Evolutionary conservation across 164 flowering plant species (phyloP).

Genomic region (Liriodendron chinense): DNA sequence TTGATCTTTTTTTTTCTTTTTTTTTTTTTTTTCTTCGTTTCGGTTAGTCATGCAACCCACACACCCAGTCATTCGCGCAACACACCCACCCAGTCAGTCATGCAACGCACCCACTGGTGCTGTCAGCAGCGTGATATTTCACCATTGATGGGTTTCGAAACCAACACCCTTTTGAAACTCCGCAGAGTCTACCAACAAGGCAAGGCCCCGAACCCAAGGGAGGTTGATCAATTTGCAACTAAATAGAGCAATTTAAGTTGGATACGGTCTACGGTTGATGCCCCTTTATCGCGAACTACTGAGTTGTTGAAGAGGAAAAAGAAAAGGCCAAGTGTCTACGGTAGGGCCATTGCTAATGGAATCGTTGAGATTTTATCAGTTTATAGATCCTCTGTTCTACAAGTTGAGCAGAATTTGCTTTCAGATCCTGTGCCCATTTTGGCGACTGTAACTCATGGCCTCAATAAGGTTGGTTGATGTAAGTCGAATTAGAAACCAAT

Average conservation of each 20-base stretch:
- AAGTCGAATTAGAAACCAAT: background rate
- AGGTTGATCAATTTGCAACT: conserved; percentile 70
- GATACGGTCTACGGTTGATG: conserved; percentile 50
- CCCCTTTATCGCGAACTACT: conserved; percentile 32
- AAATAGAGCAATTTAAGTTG: conserved; percentile 85
- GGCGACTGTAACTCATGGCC: conserved; percentile 86
- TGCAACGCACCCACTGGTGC: no score
- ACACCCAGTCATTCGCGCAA: no score
- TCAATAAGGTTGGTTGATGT: conserved; percentile 63
- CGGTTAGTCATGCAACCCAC: no score
- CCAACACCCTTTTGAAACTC: no score
- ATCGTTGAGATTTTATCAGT: conserved; percentile 84
- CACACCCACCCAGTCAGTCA: no score
- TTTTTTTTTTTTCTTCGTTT: no score
- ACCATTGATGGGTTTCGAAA: no score
- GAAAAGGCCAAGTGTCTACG: conserved; percentile 60
- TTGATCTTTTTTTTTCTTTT: no score
- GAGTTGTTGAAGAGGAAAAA: conserved; percentile 35
- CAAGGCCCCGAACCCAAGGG: no score
- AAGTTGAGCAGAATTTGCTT: conserved; percentile 83
- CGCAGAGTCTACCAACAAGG: no score
- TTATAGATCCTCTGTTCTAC: conserved; percentile 86
- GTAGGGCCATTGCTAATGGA: conserved; percentile 93
- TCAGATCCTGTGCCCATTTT: conserved; percentile 81
- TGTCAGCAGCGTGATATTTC: no score